Evolutionary conservation across 257 asterid species (phyloP), one percentile per base, ranked within the genome.

Genomic region (Prunella vulgaris): DNA sequence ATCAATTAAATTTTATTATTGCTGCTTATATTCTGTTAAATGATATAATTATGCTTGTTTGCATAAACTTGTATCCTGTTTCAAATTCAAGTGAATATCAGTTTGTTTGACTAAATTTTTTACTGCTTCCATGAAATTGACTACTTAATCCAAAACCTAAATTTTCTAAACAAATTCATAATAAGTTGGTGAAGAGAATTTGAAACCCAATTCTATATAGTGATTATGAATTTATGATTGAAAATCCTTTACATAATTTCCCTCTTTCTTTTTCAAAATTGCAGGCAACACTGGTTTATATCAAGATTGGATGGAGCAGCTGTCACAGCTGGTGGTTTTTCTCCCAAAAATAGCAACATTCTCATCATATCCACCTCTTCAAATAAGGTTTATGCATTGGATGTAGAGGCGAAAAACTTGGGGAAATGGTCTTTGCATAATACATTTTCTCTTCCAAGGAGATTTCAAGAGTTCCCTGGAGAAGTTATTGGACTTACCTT

Each of bases 241-340:
- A 27, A 30, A 30, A 22, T 58, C 64, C 63, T 59, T 69, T 68
- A 53, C 24, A 27, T 68, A 58, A 44, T 13, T 38, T n/a, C n/a
- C n/a, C 20, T 66, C 5, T 60, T 58, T 10, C 18, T 14, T 22
- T 17, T 64, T 46, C 53, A 51, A 30, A 37, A 12, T 61, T 48
- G 25, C 91, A 94, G 99, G 88, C 99, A 92, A 74, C 99, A 94
- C 76, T 94, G 99, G 99, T 94, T 92, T 73, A 76, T 94, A 75
- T 81, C 98, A 73, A 86, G 97, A 84, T 82, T 94, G 86, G 94
- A 86, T 57, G 96, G 97, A 64, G 95, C 96, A n/a, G 87, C 98
- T 25, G 88, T 94, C 21, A 89, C 95, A 7, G 96, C 98, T 20
- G 99, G 90, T 73, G 99, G 99, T 30, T 94, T 94, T 79, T 76